Evolutionary conservation across 192 early-diverging fungal genomes (phyloP).

Genomic region (Rhizophagus prolifer): DNA sequence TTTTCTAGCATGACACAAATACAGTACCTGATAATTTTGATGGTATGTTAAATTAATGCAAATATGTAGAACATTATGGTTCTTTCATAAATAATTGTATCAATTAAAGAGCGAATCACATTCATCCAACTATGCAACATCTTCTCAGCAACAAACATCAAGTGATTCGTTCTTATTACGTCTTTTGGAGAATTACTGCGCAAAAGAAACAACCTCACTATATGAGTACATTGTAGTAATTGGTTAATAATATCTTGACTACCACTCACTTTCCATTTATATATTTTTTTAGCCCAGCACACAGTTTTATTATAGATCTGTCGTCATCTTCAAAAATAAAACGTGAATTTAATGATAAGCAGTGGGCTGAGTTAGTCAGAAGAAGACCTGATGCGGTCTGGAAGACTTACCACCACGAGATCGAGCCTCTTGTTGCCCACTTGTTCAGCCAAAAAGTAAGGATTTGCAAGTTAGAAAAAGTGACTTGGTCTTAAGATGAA

Average conservation of each 20-base stretch:
- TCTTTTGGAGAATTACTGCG: no score
- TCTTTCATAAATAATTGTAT: no score
- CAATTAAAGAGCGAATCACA: no score
- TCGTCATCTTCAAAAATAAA: constrained; percentile 25
- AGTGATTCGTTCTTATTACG: no score
- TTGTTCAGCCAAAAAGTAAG: constrained; percentile 27
- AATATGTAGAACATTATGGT: no score
- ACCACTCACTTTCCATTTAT: background rate
- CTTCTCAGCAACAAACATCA: no score
- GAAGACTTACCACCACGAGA: constrained; percentile 14
- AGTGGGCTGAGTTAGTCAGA: constrained; percentile 20
- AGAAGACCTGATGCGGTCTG: background rate
- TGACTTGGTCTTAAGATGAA: background rate
- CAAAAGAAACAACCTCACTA: no score
- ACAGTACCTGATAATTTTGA: constrained; percentile 19
- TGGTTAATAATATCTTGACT: no score
- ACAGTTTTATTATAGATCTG: constrained; percentile 25
- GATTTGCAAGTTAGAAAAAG: background rate
- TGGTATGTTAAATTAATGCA: background rate
- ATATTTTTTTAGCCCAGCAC: constrained; percentile 28
- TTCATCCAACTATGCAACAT: no score
- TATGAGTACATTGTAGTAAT: no score
- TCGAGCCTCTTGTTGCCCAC: constrained; percentile 8
- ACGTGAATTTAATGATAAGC: constrained; percentile 14
- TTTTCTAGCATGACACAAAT: constrained; percentile 15